A percentile compares a stretch with the other conserved stretches of the same genome.
These are phyloP conservation scores for Asterella californica DNA, from an alignment of 225 moss, liverwort and hornwort species.

Conservation along the genomic window DNA sequence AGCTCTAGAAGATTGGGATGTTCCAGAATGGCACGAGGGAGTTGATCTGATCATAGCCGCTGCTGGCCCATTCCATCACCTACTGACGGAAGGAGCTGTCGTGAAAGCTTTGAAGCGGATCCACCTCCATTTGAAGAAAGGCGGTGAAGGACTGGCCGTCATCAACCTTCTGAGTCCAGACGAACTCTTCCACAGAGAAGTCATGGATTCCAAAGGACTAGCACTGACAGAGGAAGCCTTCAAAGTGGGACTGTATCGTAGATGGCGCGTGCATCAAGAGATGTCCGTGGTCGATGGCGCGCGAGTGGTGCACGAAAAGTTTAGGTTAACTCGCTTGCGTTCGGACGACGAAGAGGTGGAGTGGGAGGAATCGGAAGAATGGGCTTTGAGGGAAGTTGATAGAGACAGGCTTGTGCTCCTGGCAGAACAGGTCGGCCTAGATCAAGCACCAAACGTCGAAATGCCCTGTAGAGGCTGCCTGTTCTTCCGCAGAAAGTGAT, in stretches of 20 bases:
- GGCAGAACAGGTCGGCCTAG: slow-evolving; percentile 5
- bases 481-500: not conserved
- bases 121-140: slow-evolving; percentile 6
- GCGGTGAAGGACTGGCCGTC: slow-evolving; percentile 12
- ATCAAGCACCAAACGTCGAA: too few relatives aligned
- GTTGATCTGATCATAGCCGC: slow-evolving; percentile 9
- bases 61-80: slow-evolving; percentile 18
- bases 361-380: slow-evolving; percentile 18
- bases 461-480: not conserved
- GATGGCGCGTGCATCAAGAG: slow-evolving; percentile 7
- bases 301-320: slow-evolving; percentile 6
- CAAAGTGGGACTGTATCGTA: slow-evolving; percentile 13
- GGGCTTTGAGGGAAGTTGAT: slow-evolving; percentile 14
- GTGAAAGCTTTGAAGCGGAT: slow-evolving; percentile 12
- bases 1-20: slow-evolving; percentile 8
- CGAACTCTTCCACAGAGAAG: slow-evolving; percentile 1
- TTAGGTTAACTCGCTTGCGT: slow-evolving; percentile 5
- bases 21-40: slow-evolving; percentile 19
- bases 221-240: slow-evolving; percentile 6
- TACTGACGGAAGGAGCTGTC: slow-evolving; percentile 4
- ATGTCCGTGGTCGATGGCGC: slow-evolving; percentile 12
- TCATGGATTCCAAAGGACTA: not conserved
- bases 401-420: not conserved
- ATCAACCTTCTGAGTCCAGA: slow-evolving; percentile 8
- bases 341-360: not conserved